Evolutionary conservation across 78 protist species (phyloP).

Genomic region (Dictyostelium purpureum): DNA sequence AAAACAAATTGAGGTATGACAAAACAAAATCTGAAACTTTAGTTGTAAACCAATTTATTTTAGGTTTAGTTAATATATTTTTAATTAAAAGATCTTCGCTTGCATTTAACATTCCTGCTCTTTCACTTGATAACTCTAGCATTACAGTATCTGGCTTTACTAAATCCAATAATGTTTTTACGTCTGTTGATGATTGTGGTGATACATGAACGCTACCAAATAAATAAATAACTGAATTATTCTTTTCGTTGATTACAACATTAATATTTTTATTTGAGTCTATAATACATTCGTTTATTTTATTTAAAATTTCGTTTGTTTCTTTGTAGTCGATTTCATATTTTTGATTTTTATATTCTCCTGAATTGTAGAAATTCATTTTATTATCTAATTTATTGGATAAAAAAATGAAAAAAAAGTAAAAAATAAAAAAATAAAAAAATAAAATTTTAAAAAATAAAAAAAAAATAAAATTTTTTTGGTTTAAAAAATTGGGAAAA

Average conservation of each 20-base stretch:
- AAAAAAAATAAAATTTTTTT: neutral
- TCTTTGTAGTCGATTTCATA: neutral
- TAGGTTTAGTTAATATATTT: neutral
- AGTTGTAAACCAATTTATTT: constrained; percentile 8
- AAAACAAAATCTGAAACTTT: neutral
- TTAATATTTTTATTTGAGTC: constrained; percentile 2
- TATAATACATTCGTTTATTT: neutral
- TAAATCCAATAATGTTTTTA: neutral
- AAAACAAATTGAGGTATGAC: neutral
- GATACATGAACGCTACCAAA: constrained; percentile 26
- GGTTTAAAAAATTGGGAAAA: no score
- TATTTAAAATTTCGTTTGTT: neutral
- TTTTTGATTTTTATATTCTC: neutral
- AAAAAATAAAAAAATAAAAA: no score
- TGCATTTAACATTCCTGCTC: neutral
- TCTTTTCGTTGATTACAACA: neutral
- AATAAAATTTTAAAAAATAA: no score
- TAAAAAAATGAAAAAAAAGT: neutral
- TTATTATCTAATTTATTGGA: neutral
- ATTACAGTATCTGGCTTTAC: constrained; percentile 54
- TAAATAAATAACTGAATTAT: constrained; percentile 11
- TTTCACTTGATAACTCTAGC: constrained; percentile 33
- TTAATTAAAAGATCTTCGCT: neutral
- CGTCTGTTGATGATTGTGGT: neutral
- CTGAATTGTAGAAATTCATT: neutral